A percentile compares a stretch with the other conserved stretches of the same genome.
These are phyloP conservation scores for Polytolypa hystricis DNA, from an alignment of 2,329 filamentous ascomycete species.

Conservation along the genomic window DNA sequence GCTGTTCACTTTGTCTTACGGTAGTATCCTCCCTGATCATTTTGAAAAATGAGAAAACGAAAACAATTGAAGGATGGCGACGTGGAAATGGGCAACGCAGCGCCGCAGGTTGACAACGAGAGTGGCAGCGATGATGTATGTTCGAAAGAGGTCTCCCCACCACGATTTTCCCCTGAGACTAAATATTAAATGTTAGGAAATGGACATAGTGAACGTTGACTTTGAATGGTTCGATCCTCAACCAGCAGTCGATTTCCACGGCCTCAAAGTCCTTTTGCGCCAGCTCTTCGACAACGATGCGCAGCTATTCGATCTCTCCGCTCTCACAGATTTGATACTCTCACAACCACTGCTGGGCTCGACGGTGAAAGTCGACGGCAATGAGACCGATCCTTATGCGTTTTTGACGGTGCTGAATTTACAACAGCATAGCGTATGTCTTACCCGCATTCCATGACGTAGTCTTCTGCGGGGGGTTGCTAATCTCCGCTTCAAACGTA, in stretches of 20 bases:
- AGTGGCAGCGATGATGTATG: slow-evolving; percentile 31
- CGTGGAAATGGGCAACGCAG: slow-evolving; percentile 31
- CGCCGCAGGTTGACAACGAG: slow-evolving; percentile 27
- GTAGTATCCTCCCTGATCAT: too few relatives aligned
- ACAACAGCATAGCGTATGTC: slow-evolving; percentile 53
- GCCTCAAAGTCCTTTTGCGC: slow-evolving; percentile 76
- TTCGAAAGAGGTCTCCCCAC: slow-evolving; percentile 4
- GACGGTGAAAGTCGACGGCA: slow-evolving; percentile 94
- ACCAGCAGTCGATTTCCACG: slow-evolving; percentile 83
- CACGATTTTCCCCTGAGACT: background rate
- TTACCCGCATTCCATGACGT: background rate
- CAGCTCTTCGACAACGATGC: slow-evolving; percentile 88
- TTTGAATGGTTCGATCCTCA: slow-evolving; percentile 99
- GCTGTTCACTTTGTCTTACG: too few relatives aligned
- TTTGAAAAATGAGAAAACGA: slow-evolving; percentile 39
- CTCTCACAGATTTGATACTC: slow-evolving; percentile 73
- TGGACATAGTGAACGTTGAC: slow-evolving; percentile 86
- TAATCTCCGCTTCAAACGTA: slow-evolving; percentile 23
- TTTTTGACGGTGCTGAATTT: slow-evolving; percentile 83
- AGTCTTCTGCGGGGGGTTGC: background rate
- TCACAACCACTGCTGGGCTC: slow-evolving; percentile 81
- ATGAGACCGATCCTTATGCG: slow-evolving; percentile 83
- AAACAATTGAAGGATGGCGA: slow-evolving; percentile 39
- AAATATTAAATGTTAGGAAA: slow-evolving; percentile 48
- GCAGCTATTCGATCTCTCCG: slow-evolving; percentile 75